Conservation (phyloP, 495 filamentous ascomycete species). For the Aspergillus mulundensis region DNA sequence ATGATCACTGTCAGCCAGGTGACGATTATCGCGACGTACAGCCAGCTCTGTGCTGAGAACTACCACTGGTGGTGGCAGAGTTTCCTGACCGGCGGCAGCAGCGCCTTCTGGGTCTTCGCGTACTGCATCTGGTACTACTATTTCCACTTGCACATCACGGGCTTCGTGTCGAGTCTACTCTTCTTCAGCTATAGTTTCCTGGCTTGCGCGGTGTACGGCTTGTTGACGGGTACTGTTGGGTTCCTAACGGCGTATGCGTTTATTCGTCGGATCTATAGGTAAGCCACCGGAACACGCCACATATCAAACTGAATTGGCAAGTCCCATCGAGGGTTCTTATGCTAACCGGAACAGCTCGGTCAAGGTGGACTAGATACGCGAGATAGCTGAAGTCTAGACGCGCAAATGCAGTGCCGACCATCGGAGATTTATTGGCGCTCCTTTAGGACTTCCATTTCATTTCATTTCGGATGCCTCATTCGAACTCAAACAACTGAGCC, state of each 20-base stretch:
- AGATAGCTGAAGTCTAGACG: no score
- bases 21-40: conserved; percentile 84
- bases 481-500: no score
- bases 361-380: conserved; percentile 30
- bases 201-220: conserved; percentile 77
- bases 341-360: conserved; percentile 30
- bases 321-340: background rate
- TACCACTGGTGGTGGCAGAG: conserved; percentile 97
- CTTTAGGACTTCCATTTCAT: no score
- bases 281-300: no score
- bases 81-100: conserved; percentile 77
- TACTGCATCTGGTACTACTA: conserved; percentile 89
- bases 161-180: conserved; percentile 73
- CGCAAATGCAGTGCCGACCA: no score
- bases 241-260: conserved; percentile 87
- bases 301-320: background rate
- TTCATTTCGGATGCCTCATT: no score
- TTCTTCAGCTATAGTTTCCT: conserved; percentile 85
- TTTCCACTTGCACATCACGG: conserved; percentile 76
- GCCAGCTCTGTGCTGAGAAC: conserved; percentile 82
- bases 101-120: conserved; percentile 77
- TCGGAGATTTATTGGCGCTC: no score
- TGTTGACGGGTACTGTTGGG: conserved; percentile 82
- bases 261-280: conserved; percentile 85
- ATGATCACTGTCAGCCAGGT: conserved; percentile 82